A percentile compares a stretch with the other conserved stretches of the same genome.
Conservation (phyloP, 306 rosid genomes). For the Trifolium dubium region DNA sequence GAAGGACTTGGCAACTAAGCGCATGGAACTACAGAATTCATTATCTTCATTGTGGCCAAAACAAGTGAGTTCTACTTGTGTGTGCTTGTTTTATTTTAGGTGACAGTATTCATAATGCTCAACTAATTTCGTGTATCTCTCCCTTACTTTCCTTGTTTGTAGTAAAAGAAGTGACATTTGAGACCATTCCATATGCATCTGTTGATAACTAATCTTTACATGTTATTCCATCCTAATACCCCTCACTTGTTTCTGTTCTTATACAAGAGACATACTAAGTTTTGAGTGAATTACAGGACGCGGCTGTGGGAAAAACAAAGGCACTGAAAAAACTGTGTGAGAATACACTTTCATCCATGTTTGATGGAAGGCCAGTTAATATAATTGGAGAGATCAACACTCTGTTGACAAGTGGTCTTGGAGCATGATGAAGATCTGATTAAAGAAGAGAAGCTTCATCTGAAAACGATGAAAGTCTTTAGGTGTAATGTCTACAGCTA, state of each 20-base stretch:
- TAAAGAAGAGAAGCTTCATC: constrained; percentile 25
- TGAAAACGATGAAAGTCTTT: neutral
- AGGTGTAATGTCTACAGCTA: constrained; percentile 21
- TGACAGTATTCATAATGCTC: neutral
- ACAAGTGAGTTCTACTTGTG: constrained; percentile 61
- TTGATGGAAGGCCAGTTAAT: constrained; percentile 90
- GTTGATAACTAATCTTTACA: neutral
- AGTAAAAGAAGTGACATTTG: constrained; percentile 8
- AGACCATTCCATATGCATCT: neutral
- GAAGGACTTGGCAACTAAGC: constrained; percentile 77
- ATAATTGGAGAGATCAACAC: constrained; percentile 93
- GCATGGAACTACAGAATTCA: constrained; percentile 92
- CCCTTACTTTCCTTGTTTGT: neutral
- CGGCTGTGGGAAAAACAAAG: constrained; percentile 68
- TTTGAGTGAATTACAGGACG: constrained; percentile 65
- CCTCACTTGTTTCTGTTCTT: neutral
- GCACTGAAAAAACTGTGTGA: constrained; percentile 84
- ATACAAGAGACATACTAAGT: constrained; percentile 27
- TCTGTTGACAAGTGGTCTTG: constrained; percentile 63
- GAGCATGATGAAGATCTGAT: constrained; percentile 55
- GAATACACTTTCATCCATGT: constrained; percentile 77
- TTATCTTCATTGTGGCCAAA: constrained; percentile 90
- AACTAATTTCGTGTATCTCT: neutral
- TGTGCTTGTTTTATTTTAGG: neutral
- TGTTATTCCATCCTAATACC: neutral